Evolutionary conservation across 768 basidiomycete genomes (phyloP).

Genomic region (Phlebiopsis gigantea): DNA sequence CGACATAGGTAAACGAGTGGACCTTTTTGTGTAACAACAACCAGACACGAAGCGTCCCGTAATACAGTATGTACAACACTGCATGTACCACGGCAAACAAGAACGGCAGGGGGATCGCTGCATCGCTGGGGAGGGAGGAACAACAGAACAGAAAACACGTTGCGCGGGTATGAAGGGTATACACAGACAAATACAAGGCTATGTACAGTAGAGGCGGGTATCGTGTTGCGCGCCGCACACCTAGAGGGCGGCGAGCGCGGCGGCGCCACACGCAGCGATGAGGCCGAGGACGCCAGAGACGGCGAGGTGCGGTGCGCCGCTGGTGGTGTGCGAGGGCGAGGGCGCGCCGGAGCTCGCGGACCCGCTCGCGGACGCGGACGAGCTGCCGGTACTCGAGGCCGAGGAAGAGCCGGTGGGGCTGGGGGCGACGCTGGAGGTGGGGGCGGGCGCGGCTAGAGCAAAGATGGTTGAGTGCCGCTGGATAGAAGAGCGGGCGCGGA

Average conservation of each 20-base stretch:
- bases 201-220: background rate
- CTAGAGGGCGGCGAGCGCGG: conserved; percentile 18
- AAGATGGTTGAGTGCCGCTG: background rate
- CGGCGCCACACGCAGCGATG: conserved; percentile 19
- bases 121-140: background rate
- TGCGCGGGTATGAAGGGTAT: background rate
- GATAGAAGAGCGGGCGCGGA: background rate
- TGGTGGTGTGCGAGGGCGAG: background rate
- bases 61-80: background rate
- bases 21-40: background rate
- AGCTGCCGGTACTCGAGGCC: background rate
- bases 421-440: conserved; percentile 10
- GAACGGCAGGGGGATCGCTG: background rate
- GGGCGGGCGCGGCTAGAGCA: conserved; percentile 18
- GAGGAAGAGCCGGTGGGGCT: conserved; percentile 8
- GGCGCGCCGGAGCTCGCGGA: conserved; percentile 2
- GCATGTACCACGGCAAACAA: background rate
- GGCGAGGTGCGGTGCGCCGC: conserved; percentile 5
- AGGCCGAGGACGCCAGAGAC: conserved; percentile 16
- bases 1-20: background rate
- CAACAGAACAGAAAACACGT: background rate
- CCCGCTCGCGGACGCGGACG: background rate
- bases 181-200: background rate
- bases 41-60: background rate
- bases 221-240: background rate